Evolutionary conservation across 31 red algal genomes (phyloP), one percentile per base, ranked within the genome.

Genomic region (Odonthalia washingtoniensis): DNA sequence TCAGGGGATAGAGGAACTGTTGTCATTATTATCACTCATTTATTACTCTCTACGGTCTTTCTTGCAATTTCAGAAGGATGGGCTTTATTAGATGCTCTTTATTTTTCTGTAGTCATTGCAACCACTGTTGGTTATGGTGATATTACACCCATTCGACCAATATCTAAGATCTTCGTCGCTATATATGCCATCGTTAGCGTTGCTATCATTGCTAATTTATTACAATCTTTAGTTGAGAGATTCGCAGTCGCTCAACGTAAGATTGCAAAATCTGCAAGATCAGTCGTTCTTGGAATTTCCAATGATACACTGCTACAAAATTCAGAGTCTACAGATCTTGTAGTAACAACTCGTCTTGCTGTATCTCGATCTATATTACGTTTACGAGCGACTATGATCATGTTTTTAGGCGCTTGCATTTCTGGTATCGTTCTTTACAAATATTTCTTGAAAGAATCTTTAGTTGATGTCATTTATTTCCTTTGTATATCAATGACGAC

Each of bases 51-150:
- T 57, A 14, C 49, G 21, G 49, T 57, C 12, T 57, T 57, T 21
- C 21, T 57, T 14, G 21, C 49, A 14, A 21, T 57, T 14, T 9
- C 21, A 14, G 91, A 93, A 40, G 79, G 85, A 17, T 93, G 91
- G 91, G 63, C 91, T 14, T 5, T 88, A 0, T 72, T 84, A 0
- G 88, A 96, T 49, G 88, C 94, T 0, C 70, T 87, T 49, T 96
- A 92, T 77, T 93, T 92, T 44, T 64, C 84, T 18, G 81, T 96
- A 2, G 89, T 93, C 27, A 90, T 81, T 3, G 75, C 83, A 1
- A 96, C 89, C 0, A 96, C 94, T n/a, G 80, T 96, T n/a, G 94
- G 94, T 2, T 96, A 93, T 80, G 94, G 94, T 1, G 94, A 96
- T 65, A 77, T 96, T 46, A 72, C 91, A 2, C 91, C 91, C 0